Evolutionary conservation across 2,329 filamentous ascomycete species (phyloP), one percentile per base, ranked within the genome.

Genomic region (Trichoderma harzianum): DNA sequence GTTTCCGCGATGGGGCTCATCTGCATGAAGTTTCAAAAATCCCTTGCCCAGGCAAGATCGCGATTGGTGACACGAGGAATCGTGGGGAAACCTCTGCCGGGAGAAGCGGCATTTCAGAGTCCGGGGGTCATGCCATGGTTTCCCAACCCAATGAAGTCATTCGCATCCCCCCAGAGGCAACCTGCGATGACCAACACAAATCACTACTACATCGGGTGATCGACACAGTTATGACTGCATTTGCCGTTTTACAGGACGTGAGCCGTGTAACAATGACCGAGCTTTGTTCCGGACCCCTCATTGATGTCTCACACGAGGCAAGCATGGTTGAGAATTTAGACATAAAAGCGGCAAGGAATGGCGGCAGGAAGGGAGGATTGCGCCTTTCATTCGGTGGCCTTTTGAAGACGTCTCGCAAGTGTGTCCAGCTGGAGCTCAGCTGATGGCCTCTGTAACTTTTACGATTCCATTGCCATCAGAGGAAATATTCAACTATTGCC

Each of bases 271-370:
- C 67, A 53, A 62, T 69, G 67, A 4, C 67, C 67, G 67, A 69
- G 55, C 57, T 62, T 69, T 62, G 16, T 62, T 58, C 67, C 67
- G 67, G 67, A 69, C 67, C 67, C 67, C 67, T 69, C 67, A 39
- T 62, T 62, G 34, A 51, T 69, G 57, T 61, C 67, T 61, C 39
- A 69, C n/a, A 2, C 51, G 8, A 16, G 67, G 57, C 67, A 69
- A 30, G 57, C 18, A 53, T 61, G 57, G 11, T 34, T 51, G 57
- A 62, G 30, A 12, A 61, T 51, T 47, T 7, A 12, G 26, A 36
- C 32, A 69, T 69, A 69, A 69, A 69, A 53, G 57, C 39, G 53
- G 67, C 39, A 62, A 62, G 57, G 66, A 57, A 30, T 39, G 57
- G 16, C 55, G 14, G 21, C 21, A 24, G 7, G 21, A 69, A 36